Evolutionary conservation across 371 early-diverging fungal species (phyloP), one percentile per base, ranked within the genome.

Genomic region (Rhizopus delemar): DNA sequence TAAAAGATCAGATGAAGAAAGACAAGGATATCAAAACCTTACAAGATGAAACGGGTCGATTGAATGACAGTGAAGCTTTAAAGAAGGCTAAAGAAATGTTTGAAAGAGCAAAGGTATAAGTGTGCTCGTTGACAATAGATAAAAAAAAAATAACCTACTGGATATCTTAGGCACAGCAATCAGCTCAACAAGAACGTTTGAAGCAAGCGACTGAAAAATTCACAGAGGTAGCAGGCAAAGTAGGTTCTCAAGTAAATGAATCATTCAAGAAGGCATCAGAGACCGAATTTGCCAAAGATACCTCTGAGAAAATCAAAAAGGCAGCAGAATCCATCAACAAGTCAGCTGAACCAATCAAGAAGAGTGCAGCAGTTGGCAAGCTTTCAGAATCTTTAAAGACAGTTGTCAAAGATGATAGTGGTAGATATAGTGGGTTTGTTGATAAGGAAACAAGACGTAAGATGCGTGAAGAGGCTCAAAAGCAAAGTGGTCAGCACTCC

Each of bases 1-100:
- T 97, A 54, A 88, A 87, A 62, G 90, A 91, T 22, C 97, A 98
- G 82, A 84, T 94, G 60, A 83, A 92, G 70, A 94, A 95, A 78
- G 94, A 92, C 78, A 84, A 93, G 74, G 95, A 97, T 51, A 78
- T 98, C 34, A 94, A 96, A 82, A 90, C 87, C 56, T 77, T 98
- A 33, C 89, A 89, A 61, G 96, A 92, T 46, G 90, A 89, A 69
- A 79, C 90, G 38, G 82, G 82, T 53, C 85, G 92, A 71, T 72
- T 95, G 3, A 80, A 86, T 3, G 95, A 95, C 50, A 92, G 91
- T 32, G 96, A 95, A 53, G 82, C 95, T 15, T 79, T 98, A 68
- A 89, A 87, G 68, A 85, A 84, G 63, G 96, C 98, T 29, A 91
- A 88, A 73, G 90, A 94, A 66, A 89, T 93, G 50, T 88, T 87